Conservation (phyloP, 2,329 filamentous ascomycete species). For the Fusarium domesticum region DNA sequence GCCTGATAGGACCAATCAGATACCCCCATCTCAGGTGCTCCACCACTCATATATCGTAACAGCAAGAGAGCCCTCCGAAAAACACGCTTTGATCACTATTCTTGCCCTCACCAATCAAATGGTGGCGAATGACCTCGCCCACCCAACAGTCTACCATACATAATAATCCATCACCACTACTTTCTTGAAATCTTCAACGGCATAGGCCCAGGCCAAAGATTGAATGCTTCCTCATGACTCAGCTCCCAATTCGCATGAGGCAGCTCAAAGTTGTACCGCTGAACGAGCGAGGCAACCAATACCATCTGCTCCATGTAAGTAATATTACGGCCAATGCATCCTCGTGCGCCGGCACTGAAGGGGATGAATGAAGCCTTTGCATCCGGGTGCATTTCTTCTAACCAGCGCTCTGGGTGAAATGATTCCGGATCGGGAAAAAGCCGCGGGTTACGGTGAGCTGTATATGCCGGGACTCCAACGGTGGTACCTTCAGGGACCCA, state of each 20-base stretch:
- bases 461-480: background rate
- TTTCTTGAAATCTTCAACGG: constrained; percentile 3
- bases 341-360: constrained; percentile 1
- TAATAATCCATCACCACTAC: no score
- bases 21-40: no score
- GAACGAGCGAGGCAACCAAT: constrained; percentile 1
- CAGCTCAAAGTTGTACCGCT: constrained; percentile 1
- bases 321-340: constrained; percentile 1
- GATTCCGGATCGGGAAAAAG: constrained; percentile 1
- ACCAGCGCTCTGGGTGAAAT: background rate
- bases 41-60: no score
- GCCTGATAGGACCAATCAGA: no score
- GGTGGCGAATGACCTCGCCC: no score
- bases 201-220: constrained; percentile 1
- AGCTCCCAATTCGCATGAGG: constrained; percentile 1
- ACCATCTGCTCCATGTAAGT: constrained; percentile 2
- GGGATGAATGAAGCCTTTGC: background rate
- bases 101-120: no score
- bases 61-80: no score
- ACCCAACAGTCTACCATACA: no score
- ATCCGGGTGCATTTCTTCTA: constrained; percentile 2
- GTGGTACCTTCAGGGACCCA: background rate
- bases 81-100: no score
- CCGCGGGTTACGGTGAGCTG: background rate
- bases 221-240: constrained; percentile 1